phyloP scores from a whole-genome alignment of 306 rosid genomes.

The Malus asiatica region DNA sequence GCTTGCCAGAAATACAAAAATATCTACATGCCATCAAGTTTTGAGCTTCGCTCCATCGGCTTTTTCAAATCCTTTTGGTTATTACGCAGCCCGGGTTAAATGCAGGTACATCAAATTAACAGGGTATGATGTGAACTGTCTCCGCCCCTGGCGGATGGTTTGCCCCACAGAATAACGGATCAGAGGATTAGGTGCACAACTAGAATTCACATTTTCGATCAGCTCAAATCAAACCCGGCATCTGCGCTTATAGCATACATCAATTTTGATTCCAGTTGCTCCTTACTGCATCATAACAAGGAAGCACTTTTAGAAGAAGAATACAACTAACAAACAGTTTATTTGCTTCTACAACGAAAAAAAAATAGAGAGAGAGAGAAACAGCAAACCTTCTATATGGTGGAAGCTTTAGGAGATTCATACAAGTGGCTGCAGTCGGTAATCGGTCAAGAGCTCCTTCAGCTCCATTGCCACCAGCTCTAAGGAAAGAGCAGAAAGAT shows the following conservation, averaged over 20 bases:
- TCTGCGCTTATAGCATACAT: constrained; percentile 86
- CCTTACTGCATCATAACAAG: constrained; percentile 53
- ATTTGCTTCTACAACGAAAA: background rate
- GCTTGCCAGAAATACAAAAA: background rate
- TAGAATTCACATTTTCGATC: constrained; percentile 15
- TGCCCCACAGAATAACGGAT: background rate
- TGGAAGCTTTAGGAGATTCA: constrained; percentile 97
- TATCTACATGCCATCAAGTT: constrained; percentile 6
- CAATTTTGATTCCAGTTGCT: constrained; percentile 80
- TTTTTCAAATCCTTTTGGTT: background rate
- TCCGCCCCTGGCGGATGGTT: background rate
- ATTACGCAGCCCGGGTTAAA: constrained; percentile 7
- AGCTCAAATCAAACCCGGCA: constrained; percentile 97
- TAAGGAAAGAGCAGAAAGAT: constrained; percentile 16
- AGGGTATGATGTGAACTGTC: background rate
- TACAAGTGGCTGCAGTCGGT: constrained; percentile 97
- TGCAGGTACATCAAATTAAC: background rate
- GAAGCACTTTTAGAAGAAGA: background rate
- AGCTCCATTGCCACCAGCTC: constrained; percentile 87
- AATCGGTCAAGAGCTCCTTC: constrained; percentile 92
- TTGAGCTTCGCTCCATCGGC: constrained; percentile 2
- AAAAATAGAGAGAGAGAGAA: background rate
- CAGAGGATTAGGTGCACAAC: background rate
- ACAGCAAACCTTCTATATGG: constrained; percentile 79
- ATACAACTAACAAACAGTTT: background rate